These are phyloP conservation scores for Sphaerulina vaccinii DNA, from an alignment of 2,329 filamentous ascomycete species.

Conservation along the genomic window DNA sequence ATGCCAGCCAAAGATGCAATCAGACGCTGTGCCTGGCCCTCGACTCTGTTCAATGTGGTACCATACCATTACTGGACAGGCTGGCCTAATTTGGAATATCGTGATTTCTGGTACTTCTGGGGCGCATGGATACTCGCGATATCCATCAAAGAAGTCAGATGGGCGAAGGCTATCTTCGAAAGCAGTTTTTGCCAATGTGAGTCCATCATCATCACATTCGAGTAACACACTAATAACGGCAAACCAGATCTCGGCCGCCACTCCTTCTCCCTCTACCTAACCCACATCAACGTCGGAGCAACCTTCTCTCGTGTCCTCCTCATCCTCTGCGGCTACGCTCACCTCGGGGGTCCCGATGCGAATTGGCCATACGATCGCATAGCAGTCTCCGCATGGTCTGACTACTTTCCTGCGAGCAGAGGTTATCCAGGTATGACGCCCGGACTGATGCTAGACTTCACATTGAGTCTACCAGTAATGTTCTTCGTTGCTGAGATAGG, in stretches of 20 bases:
- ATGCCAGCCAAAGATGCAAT: slow-evolving; percentile 4
- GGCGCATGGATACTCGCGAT: slow-evolving; percentile 44
- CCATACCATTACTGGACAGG: slow-evolving; percentile 7
- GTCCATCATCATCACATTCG: neutral
- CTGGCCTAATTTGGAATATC: slow-evolving; percentile 3
- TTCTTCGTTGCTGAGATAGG: slow-evolving; percentile 26
- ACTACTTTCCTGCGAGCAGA: slow-evolving; percentile 15
- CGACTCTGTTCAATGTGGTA: slow-evolving; percentile 7
- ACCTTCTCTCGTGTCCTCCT: slow-evolving; percentile 52
- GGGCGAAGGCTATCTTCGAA: slow-evolving; percentile 22
- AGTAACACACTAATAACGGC: neutral
- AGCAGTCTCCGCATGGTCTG: slow-evolving; percentile 5
- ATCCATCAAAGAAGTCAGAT: slow-evolving; percentile 23
- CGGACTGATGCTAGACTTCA: slow-evolving; percentile 20
- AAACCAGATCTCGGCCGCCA: slow-evolving; percentile 54
- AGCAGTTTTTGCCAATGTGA: slow-evolving; percentile 21
- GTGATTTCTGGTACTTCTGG: slow-evolving; percentile 51
- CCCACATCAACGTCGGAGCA: slow-evolving; percentile 61
- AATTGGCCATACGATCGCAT: slow-evolving; percentile 14
- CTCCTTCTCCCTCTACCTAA: slow-evolving; percentile 61
- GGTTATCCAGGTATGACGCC: slow-evolving; percentile 20
- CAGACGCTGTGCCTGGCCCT: slow-evolving; percentile 10
- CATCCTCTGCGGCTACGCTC: slow-evolving; percentile 20
- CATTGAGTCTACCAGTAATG: slow-evolving; percentile 19
- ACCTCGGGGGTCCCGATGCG: slow-evolving; percentile 14